A percentile compares a stretch with the other conserved stretches of the same genome.
Conservation (phyloP, 768 basidiomycete species). For the Peribolospora kevripleyi region DNA sequence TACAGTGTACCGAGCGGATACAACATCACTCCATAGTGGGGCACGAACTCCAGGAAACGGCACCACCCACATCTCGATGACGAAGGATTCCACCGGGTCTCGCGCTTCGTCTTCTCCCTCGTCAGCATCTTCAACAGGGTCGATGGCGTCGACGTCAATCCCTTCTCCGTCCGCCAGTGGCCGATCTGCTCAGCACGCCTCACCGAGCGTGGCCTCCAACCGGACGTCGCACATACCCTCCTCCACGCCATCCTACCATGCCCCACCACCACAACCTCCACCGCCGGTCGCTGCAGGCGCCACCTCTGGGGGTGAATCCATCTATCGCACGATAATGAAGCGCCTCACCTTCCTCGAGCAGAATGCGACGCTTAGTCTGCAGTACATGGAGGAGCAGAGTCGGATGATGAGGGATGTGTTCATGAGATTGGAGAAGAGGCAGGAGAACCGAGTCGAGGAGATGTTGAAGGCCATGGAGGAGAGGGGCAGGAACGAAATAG, state of each 20-base stretch:
- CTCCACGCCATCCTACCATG: neutral
- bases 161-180: no score
- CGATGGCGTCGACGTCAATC: no score
- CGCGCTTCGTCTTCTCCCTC: no score
- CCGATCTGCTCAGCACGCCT: no score
- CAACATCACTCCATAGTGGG: no score
- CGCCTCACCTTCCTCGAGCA: constrained; percentile 59
- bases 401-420: constrained; percentile 48
- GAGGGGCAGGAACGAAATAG: constrained; percentile 26
- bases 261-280: constrained; percentile 2
- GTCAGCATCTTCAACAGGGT: no score
- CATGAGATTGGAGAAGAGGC: constrained; percentile 45
- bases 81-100: no score
- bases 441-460: constrained; percentile 45
- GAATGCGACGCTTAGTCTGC: constrained; percentile 58
- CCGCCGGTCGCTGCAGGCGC: neutral
- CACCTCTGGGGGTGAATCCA: constrained; percentile 42
- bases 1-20: no score
- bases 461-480: constrained; percentile 35
- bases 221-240: neutral
- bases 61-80: no score
- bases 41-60: no score
- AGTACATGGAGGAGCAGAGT: constrained; percentile 78
- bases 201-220: no score
- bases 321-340: constrained; percentile 91